Conservation (phyloP, 345 rosid species). For the Bruguiera gymnorhiza region DNA sequence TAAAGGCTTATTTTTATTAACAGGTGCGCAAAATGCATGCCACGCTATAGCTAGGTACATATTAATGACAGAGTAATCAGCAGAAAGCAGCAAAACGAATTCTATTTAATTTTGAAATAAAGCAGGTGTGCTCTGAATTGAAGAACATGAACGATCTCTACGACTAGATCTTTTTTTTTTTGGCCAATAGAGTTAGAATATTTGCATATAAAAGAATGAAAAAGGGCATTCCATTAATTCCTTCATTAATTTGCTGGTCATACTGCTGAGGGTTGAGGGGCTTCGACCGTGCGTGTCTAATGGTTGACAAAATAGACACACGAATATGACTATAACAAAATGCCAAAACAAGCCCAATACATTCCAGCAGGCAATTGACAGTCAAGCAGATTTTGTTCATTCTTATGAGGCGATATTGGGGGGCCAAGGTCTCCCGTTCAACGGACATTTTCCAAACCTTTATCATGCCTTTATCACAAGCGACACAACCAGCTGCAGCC, state of each 20-base stretch:
- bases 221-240: constrained; percentile 14
- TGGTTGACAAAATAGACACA: constrained; percentile 17
- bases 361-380: constrained; percentile 30
- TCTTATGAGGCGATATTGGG: constrained; percentile 45
- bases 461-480: constrained; percentile 4
- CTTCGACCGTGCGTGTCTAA: constrained; percentile 19
- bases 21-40: too few relatives aligned
- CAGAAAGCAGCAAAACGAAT: too few relatives aligned
- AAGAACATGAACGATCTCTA: too few relatives aligned
- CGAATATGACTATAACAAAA: neutral
- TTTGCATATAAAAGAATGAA: neutral
- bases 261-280: neutral
- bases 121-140: too few relatives aligned
- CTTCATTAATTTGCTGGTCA: constrained; percentile 9
- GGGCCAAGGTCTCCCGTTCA: constrained; percentile 70
- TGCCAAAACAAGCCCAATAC: neutral
- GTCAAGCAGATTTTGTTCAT: constrained; percentile 46
- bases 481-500: constrained; percentile 12
- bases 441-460: constrained; percentile 48
- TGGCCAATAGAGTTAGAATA: too few relatives aligned
- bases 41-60: too few relatives aligned
- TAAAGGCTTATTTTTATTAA: too few relatives aligned
- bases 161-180: too few relatives aligned
- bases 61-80: too few relatives aligned
- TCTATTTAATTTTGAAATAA: too few relatives aligned